Evolutionary conservation across 2,329 filamentous ascomycete species (phyloP).

Genomic region (Aspergillus quadricinctus): DNA sequence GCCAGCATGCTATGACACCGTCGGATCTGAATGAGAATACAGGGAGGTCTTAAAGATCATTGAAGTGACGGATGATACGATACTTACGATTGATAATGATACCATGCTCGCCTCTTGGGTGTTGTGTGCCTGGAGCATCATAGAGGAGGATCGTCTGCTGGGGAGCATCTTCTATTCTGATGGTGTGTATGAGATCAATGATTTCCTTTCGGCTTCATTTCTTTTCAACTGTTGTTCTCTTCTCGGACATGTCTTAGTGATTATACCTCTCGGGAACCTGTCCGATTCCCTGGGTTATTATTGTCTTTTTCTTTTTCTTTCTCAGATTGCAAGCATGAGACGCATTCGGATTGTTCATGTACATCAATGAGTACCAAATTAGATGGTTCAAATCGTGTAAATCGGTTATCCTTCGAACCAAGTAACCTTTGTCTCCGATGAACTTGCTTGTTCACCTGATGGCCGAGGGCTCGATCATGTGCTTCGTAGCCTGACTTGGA

Average conservation of each 20-base stretch:
- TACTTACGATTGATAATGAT: conserved; percentile 19
- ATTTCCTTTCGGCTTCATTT: conserved; percentile 10
- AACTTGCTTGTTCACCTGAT: neutral
- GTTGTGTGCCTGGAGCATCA: conserved; percentile 20
- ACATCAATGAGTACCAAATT: conserved; percentile 15
- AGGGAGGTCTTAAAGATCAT: neutral
- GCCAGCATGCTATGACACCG: conserved; percentile 7
- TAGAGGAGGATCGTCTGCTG: conserved; percentile 6
- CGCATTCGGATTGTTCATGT: conserved; percentile 14
- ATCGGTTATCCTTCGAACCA: neutral
- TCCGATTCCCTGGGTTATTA: conserved; percentile 20
- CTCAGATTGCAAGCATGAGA: neutral
- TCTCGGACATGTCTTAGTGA: conserved; percentile 32
- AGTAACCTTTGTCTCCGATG: too few species aligned
- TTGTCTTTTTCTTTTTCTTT: conserved; percentile 4
- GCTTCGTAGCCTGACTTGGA: neutral
- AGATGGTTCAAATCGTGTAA: conserved; percentile 6
- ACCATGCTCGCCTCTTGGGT: conserved; percentile 6
- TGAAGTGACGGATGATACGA: conserved; percentile 13
- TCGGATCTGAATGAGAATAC: conserved; percentile 5
- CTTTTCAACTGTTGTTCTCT: conserved; percentile 15
- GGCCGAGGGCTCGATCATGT: neutral
- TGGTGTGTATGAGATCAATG: conserved; percentile 20
- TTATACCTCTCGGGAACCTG: conserved; percentile 29
- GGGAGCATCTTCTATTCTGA: conserved; percentile 12